These are phyloP conservation scores for Pascua sp. DNA, from an alignment of 1,284 basidiomycete genomes.

Conservation along the genomic window DNA sequence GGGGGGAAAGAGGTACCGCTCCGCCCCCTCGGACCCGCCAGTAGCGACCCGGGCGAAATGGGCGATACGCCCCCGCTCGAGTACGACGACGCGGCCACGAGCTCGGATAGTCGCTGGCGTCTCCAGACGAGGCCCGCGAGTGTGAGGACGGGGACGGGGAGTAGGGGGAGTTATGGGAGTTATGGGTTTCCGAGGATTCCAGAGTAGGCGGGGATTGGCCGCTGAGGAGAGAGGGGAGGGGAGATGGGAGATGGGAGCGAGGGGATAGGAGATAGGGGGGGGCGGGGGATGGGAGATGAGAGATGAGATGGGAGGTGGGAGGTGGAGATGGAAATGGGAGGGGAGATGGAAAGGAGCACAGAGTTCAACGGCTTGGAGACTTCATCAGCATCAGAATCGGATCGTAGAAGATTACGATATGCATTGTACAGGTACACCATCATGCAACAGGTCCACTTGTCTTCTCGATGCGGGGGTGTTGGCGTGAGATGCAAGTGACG, in stretches of 20 bases:
- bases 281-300: neutral
- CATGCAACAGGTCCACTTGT: no score
- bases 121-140: slow-evolving; percentile 1
- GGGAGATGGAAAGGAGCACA: no score
- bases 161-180: neutral
- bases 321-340: no score
- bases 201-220: slow-evolving; percentile 7
- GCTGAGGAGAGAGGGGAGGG: neutral
- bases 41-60: slow-evolving; percentile 8
- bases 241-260: neutral
- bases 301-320: neutral
- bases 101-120: slow-evolving; percentile 8
- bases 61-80: slow-evolving; percentile 16
- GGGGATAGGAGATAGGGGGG: neutral
- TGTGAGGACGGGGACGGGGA: neutral
- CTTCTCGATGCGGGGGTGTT: no score
- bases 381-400: no score
- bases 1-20: slow-evolving; percentile 1
- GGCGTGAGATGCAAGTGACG: no score
- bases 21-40: slow-evolving; percentile 7
- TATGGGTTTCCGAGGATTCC: slow-evolving; percentile 37
- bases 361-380: no score
- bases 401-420: no score
- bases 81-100: slow-evolving; percentile 12
- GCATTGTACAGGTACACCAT: no score